Base-by-base conservation (phyloP, 495 filamentous ascomycete species). In the Daldinia decipiens region DNA sequence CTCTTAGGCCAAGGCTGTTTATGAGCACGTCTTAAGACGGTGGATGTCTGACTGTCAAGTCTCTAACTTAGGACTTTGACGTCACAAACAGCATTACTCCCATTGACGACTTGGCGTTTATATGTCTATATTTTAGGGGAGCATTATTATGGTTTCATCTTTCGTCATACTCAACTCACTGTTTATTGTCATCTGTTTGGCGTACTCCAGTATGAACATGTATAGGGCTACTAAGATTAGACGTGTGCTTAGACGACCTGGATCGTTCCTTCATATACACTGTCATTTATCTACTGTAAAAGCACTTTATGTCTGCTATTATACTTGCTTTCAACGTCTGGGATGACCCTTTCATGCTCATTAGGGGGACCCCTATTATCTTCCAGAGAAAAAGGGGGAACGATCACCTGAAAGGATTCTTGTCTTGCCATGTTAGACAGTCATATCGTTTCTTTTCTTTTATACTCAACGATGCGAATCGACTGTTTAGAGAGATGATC, bases 121-220 rank as follows among this genome's bases (percentile, higher is more conserved):
- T 45, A 55, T 51, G 21, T 45, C 59, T 15, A 45, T 45, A 56
- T 26, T 72, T 11, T 15, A 34, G 19, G 63, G 53, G 45, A 39
- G 51, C 3, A 38, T 0, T 15, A 15, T 45, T 12, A 32, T 40
- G 45, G 55, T 3, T 59, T 47, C 52, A 54, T 32, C 52, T 60
- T 32, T 61, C 31, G 12, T 15, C 26, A 15, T 11, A 45, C 31
- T 3, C 19, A 39, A n/a, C 26, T 51, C 50, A 9, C 9, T 58
- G 29, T 58, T 53, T 52, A 63, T 59, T 56, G 55, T 55, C 26
- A 56, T 32, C 56, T 17, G 6, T 4, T 29, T 29, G 2, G 36
- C 12, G 4, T 19, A 45, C 26, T 59, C 12, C 13, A 1, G 12
- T 19, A 31, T 26, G 15, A 53, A 53, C 31, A 7, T 9, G 2